Evolutionary conservation across 257 asterid genomes (phyloP), one percentile per base, ranked within the genome.

Genomic region (Oldenlandia corymbosa): DNA sequence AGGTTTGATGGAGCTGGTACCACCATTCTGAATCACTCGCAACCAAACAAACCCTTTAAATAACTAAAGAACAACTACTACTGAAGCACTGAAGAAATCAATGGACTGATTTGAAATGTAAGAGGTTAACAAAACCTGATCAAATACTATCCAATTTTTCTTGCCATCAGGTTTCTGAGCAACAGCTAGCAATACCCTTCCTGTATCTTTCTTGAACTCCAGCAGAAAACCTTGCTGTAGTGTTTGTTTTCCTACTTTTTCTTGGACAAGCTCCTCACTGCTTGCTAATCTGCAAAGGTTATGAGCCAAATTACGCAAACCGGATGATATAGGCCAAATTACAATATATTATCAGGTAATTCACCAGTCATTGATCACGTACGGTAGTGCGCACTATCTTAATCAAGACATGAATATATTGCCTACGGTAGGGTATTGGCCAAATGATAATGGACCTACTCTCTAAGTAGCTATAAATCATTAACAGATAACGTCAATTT

Each of bases 141-240:
- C 97, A 9, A 76, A 78, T 68, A 93, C 99, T 78, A 83, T 84
- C 97, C 99, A 93, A 69, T 90, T 93, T 84, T 81, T 93, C 78
- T 93, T 93, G 62, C 99, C 99, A 73, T 93, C 97, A 13, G 95
- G 99, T 81, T 72, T 87, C 75, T 82, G 94, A 48, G 80, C 88
- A 76, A 90, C 99, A 28, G 94, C 99, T 28, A 93, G 83, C 72
- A 87, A 68, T 63, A 84, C 77, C 78, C 91, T 82, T n/a, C 84
- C 95, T 1, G 95, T 12, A 63, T 85, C 99, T 82, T 93, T 90
- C 88, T 81, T 87, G 83, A 90, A 93, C 76, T 93, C 99, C 73
- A 93, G 80, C 69, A 93, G 74, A 68, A 87, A 58, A 27, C 99
- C 99, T 80, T 81, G 82, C 79, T 76, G 78, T 60, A 90, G 71